phyloP scores from a whole-genome alignment of 2,329 filamentous ascomycete genomes.

The Trichoderma sp. region DNA sequence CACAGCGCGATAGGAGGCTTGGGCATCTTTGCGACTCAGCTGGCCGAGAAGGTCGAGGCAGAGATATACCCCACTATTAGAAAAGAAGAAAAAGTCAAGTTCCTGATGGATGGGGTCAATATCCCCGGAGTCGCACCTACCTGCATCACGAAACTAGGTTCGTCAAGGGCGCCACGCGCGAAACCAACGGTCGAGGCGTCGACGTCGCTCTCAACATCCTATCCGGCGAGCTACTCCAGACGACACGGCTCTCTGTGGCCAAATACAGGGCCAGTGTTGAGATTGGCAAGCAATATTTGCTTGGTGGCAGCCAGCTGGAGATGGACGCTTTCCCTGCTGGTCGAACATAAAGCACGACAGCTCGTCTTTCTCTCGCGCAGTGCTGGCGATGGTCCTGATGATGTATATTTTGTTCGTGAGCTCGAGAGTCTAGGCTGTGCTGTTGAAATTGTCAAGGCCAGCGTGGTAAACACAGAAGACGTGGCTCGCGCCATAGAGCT shows the following conservation, averaged over 20 bases:
- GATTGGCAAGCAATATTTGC: neutral
- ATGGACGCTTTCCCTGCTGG: neutral
- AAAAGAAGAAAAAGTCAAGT: too few species aligned
- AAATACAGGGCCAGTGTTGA: neutral
- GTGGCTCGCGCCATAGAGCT: neutral
- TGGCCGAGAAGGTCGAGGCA: too few species aligned
- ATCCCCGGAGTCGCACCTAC: too few species aligned
- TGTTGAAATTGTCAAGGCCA: neutral
- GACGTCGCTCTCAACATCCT: neutral
- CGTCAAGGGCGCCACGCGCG: neutral
- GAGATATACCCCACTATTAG: too few species aligned
- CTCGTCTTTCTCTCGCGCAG: neutral
- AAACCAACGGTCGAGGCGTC: neutral
- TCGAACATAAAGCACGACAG: accelerated
- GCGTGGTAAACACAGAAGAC: neutral
- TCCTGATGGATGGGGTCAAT: too few species aligned
- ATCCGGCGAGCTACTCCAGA: neutral
- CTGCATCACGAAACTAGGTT: neutral
- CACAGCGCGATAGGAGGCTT: too few species aligned
- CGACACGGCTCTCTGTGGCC: neutral
- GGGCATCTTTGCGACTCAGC: too few species aligned
- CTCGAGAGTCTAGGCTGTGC: neutral
- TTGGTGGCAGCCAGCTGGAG: neutral
- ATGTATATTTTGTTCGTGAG: neutral
- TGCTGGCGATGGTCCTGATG: neutral